phyloP scores from a whole-genome alignment of 2,329 filamentous ascomycete genomes.

The Coleophoma cylindrospora region DNA sequence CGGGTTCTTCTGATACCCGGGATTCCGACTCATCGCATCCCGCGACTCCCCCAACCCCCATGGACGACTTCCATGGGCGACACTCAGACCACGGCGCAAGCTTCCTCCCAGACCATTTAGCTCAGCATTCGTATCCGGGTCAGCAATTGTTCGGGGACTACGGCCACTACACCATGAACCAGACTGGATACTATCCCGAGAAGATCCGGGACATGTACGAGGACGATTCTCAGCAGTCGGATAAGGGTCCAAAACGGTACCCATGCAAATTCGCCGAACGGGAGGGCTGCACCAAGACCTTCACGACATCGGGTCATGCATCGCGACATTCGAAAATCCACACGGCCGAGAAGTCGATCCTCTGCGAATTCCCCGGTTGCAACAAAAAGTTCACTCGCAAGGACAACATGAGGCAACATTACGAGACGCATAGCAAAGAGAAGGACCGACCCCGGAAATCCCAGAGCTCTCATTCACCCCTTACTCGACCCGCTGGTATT shows the following conservation, averaged over 20 bases:
- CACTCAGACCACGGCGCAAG: slow-evolving; percentile 18
- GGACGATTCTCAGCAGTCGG: slow-evolving; percentile 14
- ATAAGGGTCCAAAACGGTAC: slow-evolving; percentile 52
- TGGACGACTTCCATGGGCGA: slow-evolving; percentile 31
- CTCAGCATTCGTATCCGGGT: neutral
- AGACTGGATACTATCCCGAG: neutral
- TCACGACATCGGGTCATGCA: slow-evolving; percentile 82
- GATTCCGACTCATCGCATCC: slow-evolving; percentile 45
- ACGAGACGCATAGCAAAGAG: slow-evolving; percentile 69
- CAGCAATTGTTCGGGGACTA: slow-evolving; percentile 15
- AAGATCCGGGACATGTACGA: slow-evolving; percentile 2
- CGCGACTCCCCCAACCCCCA: slow-evolving; percentile 44
- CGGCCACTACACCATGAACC: slow-evolving; percentile 4
- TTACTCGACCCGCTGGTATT: slow-evolving; percentile 20
- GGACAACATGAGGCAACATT: slow-evolving; percentile 85
- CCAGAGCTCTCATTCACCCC: slow-evolving; percentile 27
- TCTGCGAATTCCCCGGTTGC: slow-evolving; percentile 63
- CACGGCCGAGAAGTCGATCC: slow-evolving; percentile 73
- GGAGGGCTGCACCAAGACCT: slow-evolving; percentile 71
- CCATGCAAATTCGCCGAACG: slow-evolving; percentile 69
- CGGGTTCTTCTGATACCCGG: slow-evolving; percentile 57
- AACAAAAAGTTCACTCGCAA: slow-evolving; percentile 76
- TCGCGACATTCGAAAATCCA: slow-evolving; percentile 82
- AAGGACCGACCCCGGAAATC: slow-evolving; percentile 23
- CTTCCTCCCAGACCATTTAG: slow-evolving; percentile 28